Evolutionary conservation across 2,329 filamentous ascomycete species (phyloP).

Genomic region (Aspergillus piperis): DNA sequence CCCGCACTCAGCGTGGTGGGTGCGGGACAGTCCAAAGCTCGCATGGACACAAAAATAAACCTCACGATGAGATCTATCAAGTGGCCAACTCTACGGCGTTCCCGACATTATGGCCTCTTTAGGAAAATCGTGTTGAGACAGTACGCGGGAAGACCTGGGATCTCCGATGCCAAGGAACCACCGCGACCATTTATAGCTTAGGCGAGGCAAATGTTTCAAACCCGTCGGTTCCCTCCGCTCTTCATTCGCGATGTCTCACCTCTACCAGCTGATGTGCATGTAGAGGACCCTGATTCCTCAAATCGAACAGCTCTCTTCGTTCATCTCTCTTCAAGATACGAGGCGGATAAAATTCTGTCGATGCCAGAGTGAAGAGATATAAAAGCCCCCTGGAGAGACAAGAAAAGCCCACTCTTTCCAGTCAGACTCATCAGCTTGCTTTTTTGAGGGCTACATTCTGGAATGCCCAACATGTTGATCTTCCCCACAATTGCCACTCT

Average conservation of each 20-base stretch:
- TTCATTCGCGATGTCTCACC: background rate
- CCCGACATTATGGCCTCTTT: background rate
- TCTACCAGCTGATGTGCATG: background rate
- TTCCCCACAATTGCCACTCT: constrained; percentile 15
- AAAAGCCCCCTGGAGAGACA: background rate
- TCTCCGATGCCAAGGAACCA: background rate
- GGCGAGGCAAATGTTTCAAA: background rate
- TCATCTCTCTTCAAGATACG: background rate
- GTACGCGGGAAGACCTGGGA: background rate
- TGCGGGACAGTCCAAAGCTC: background rate
- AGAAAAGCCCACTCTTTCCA: background rate
- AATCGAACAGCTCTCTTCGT: background rate
- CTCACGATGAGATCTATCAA: background rate
- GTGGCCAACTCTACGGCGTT: background rate
- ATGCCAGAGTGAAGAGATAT: too few species aligned
- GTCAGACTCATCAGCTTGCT: too few species aligned
- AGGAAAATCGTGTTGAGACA: background rate
- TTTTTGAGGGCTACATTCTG: too few species aligned
- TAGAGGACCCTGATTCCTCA: background rate
- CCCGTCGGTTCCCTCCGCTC: background rate
- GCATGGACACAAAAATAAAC: background rate
- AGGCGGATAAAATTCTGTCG: background rate
- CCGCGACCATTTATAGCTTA: background rate
- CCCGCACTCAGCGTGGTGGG: background rate
- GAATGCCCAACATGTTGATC: constrained; percentile 13